A percentile compares a stretch with the other conserved stretches of the same genome.
These are phyloP conservation scores for Polytrichum commune DNA, from an alignment of 225 moss, liverwort and hornwort species.

Conservation along the genomic window DNA sequence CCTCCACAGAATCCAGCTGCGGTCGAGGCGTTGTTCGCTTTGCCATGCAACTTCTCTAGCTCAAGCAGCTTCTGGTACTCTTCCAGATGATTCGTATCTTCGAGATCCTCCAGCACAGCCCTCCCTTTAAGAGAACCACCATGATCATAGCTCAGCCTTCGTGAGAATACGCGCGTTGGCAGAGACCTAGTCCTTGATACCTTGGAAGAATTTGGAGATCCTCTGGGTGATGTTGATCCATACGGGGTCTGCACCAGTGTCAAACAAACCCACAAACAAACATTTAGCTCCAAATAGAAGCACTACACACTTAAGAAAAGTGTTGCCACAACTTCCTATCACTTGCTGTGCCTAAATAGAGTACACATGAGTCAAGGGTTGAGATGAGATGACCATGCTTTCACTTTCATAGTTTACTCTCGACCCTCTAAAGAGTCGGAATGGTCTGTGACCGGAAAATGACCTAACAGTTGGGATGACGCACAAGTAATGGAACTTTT, in stretches of 20 bases:
- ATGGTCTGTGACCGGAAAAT: no score
- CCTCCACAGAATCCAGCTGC: constrained; percentile 12
- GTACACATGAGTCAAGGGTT: no score
- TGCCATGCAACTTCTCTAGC: constrained; percentile 25
- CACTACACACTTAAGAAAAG: no score
- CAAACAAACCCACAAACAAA: neutral
- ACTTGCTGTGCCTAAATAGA: no score
- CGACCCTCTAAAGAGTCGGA: no score
- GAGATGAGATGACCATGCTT: no score
- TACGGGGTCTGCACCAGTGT: neutral
- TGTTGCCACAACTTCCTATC: no score
- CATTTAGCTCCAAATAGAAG: no score
- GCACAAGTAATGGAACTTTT: no score
- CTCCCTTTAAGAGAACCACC: constrained; percentile 31
- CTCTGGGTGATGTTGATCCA: constrained; percentile 28
- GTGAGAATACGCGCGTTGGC: constrained; percentile 29
- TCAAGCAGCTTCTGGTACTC: constrained; percentile 34
- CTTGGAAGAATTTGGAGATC: constrained; percentile 26
- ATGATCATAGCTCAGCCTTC: constrained; percentile 25
- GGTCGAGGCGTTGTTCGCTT: neutral
- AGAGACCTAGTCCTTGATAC: constrained; percentile 37
- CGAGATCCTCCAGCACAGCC: constrained; percentile 23
- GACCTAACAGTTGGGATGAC: no score
- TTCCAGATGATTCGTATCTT: constrained; percentile 24
- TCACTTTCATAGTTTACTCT: no score